Conservation (phyloP, 345 rosid species). For the Pistacia atlantica region DNA sequence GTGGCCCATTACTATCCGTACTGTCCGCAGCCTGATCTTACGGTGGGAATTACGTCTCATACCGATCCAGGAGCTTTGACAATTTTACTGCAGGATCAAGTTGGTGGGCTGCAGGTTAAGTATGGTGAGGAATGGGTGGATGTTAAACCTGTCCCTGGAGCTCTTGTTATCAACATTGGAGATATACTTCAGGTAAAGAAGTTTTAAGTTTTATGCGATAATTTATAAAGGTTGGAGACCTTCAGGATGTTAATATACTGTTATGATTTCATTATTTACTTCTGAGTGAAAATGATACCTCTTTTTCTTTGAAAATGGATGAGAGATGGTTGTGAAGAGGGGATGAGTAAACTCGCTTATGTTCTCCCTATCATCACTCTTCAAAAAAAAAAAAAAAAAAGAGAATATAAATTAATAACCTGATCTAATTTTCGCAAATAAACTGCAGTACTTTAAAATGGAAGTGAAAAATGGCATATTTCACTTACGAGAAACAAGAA, state of each 20-base stretch:
- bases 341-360: no score
- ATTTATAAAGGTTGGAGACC: neutral
- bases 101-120: slow-evolving; percentile 60
- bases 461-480: neutral
- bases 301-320: neutral
- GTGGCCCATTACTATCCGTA: slow-evolving; percentile 50
- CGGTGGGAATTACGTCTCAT: slow-evolving; percentile 48
- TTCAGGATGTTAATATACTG: neutral
- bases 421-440: neutral
- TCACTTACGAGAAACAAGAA: no score
- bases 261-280: neutral
- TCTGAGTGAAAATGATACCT: neutral
- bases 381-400: no score
- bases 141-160: slow-evolving; percentile 49
- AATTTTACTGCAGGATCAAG: slow-evolving; percentile 44
- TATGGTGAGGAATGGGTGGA: slow-evolving; percentile 47
- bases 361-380: neutral
- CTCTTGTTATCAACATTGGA: slow-evolving; percentile 50
- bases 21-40: slow-evolving; percentile 65
- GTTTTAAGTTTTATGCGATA: neutral
- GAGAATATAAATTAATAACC: neutral
- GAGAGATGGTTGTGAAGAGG: neutral
- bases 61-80: slow-evolving; percentile 51
- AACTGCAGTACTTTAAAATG: neutral
- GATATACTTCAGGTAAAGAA: slow-evolving; percentile 53